Base-by-base conservation (phyloP, 2,329 filamentous ascomycete species). In the Daldinia sp. region DNA sequence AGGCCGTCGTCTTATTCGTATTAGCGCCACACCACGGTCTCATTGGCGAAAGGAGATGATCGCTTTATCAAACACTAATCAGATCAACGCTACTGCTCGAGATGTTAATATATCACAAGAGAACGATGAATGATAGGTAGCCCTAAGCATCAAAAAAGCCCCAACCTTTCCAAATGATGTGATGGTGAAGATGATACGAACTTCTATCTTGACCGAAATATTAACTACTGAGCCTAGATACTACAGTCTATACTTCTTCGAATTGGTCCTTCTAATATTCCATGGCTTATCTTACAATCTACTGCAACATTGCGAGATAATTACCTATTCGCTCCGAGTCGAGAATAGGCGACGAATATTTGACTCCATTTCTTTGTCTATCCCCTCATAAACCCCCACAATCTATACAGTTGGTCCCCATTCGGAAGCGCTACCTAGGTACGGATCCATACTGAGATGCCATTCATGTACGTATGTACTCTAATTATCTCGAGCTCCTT, bases 351-450 rank as follows among this genome's bases (percentile, higher is more conserved):
- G 11, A 37, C 37, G 32, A 58, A 21, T 43, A 29, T 13, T 41
- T 25, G 39, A 41, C 35, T 21, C 35, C 1, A 53, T 41, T 39
- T 17, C 50, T 51, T 19, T 48, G 21, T 37, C 3, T 35, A 10
- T 59, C 37, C 63, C n/a, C n/a, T n/a, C n/a, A n/a, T n/a, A n/a
- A n/a, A n/a, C n/a, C n/a, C 60, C 56, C 60, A 49, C 63, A 55
- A 3, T 10, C 7, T 13, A 30, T 51, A 49, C 60, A 11, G 63
- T 48, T n/a, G 43, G 45, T 47, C 10, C 17, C 29, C 23, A 47
- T 54, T 63, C 35, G 48, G 63, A 59, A 50, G 62, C 60, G 55
- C 23, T 57, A 23, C n/a, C n/a, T n/a, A n/a, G n/a, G n/a, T n/a
- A n/a, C n/a, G n/a, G n/a, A n/a, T n/a, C n/a, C n/a, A n/a, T n/a